A percentile compares a stretch with the other conserved stretches of the same genome.
Evolutionary conservation across 116 monocot genomes (phyloP).

Genomic region (Posidonia oceanica): DNA sequence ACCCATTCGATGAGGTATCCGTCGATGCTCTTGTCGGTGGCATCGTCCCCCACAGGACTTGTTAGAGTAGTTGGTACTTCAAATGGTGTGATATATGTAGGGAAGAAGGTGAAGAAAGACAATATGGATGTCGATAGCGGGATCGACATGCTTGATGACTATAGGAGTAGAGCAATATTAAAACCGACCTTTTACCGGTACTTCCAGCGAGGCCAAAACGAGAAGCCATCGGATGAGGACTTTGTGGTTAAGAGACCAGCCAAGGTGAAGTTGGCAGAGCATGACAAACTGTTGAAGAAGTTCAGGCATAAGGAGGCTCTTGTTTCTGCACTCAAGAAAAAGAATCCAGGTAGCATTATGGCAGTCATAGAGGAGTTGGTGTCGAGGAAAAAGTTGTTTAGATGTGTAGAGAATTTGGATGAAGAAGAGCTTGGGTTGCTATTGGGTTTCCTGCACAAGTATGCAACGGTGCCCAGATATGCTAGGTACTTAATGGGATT

Average conservation of each 20-base stretch:
- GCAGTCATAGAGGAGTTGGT: slow-evolving; percentile 84
- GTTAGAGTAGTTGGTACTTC: slow-evolving; percentile 59
- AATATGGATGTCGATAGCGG: slow-evolving; percentile 8
- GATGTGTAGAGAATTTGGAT: slow-evolving; percentile 55
- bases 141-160: slow-evolving; percentile 10
- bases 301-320: slow-evolving; percentile 81
- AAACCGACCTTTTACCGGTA: slow-evolving; percentile 43
- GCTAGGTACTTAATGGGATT: slow-evolving; percentile 71
- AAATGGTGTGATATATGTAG: slow-evolving; percentile 59
- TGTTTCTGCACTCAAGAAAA: slow-evolving; percentile 33
- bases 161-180: slow-evolving; percentile 15
- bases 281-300: slow-evolving; percentile 68
- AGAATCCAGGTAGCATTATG: slow-evolving; percentile 35
- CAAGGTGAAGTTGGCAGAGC: slow-evolving; percentile 57
- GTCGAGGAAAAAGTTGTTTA: slow-evolving; percentile 72
- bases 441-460: slow-evolving; percentile 48
- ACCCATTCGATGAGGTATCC: slow-evolving; percentile 83
- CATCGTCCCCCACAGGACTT: slow-evolving; percentile 55
- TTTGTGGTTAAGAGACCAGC: slow-evolving; percentile 32
- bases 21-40: slow-evolving; percentile 62
- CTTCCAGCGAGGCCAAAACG: slow-evolving; percentile 56
- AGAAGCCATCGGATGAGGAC: slow-evolving; percentile 48
- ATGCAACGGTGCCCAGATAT: slow-evolving; percentile 54
- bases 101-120: slow-evolving; percentile 38
- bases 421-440: slow-evolving; percentile 51